Conservation (phyloP, 768 basidiomycete species). For the Exidia glandulosa region DNA sequence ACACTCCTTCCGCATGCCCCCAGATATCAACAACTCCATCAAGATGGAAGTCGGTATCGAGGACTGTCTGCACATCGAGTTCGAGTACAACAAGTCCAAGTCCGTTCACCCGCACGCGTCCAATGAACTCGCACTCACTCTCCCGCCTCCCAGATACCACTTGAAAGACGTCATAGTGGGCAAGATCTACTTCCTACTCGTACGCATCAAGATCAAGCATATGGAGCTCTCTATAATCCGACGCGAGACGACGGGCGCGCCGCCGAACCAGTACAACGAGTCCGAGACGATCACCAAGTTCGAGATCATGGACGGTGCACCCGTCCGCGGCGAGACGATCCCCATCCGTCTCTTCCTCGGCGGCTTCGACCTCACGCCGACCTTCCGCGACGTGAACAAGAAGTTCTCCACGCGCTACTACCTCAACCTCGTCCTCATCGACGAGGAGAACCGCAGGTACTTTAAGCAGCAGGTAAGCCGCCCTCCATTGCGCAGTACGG, state of each 20-base stretch:
- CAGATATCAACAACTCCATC: constrained; percentile 94
- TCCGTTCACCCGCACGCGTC: constrained; percentile 32
- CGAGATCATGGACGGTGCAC: constrained; percentile 98
- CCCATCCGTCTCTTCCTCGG: constrained; percentile 96
- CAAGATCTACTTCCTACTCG: constrained; percentile 97
- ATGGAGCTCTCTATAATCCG: constrained; percentile 99
- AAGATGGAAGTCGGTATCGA: constrained; percentile 99
- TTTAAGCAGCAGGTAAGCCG: constrained; percentile 83
- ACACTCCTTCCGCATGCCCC: constrained; percentile 96
- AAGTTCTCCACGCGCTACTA: constrained; percentile 97
- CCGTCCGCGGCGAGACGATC: constrained; percentile 96
- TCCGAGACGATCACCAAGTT: constrained; percentile 99
- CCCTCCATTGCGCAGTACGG: not conserved
- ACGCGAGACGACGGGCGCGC: constrained; percentile 90
- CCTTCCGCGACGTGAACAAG: constrained; percentile 98
- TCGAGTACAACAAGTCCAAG: constrained; percentile 99
- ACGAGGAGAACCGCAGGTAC: constrained; percentile 95
- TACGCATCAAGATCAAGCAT: constrained; percentile 98
- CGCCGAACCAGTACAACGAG: constrained; percentile 99
- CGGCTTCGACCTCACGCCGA: constrained; percentile 96
- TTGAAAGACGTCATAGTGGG: constrained; percentile 98
- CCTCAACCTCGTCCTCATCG: constrained; percentile 91
- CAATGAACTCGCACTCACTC: not conserved
- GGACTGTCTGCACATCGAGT: constrained; percentile 97
- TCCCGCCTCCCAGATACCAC: constrained; percentile 65